Conservation (phyloP, 2,329 filamentous ascomycete genomes). For the Phaeomoniella chlamydospora region DNA sequence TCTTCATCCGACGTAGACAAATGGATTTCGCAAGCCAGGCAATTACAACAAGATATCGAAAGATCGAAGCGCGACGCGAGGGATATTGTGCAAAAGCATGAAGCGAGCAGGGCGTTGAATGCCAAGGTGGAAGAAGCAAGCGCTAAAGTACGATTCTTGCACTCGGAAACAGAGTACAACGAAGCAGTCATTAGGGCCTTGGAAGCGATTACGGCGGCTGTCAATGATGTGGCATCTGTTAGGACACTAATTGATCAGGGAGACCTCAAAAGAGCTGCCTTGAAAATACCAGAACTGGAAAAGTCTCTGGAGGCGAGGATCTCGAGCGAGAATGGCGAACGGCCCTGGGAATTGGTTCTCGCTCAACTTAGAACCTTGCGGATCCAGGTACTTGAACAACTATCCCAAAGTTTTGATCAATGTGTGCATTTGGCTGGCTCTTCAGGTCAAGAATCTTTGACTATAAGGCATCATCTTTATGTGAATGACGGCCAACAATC, state of each 20-base stretch:
- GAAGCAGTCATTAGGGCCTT: constrained; percentile 27
- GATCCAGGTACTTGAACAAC: neutral
- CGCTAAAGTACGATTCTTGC: constrained; percentile 39
- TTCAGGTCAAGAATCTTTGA: neutral
- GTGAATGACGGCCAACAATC: neutral
- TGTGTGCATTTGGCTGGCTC: neutral
- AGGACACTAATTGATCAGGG: neutral
- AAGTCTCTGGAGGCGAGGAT: neutral
- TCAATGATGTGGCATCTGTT: neutral
- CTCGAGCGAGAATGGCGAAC: neutral
- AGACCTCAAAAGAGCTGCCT: neutral
- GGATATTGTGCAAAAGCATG: constrained; percentile 65
- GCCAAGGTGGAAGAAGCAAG: constrained; percentile 47
- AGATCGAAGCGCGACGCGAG: constrained; percentile 64
- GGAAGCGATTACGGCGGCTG: neutral
- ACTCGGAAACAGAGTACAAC: constrained; percentile 46
- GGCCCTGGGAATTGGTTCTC: neutral
- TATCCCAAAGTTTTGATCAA: neutral
- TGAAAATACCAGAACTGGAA: neutral
- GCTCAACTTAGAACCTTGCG: neutral
- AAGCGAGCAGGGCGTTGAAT: constrained; percentile 50
- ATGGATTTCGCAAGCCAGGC: constrained; percentile 76
- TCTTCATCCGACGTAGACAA: constrained; percentile 66
- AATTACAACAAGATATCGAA: constrained; percentile 73
- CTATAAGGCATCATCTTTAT: neutral